Conservation (phyloP, 2,329 filamentous ascomycete genomes). For the Bipolaris victoriae region DNA sequence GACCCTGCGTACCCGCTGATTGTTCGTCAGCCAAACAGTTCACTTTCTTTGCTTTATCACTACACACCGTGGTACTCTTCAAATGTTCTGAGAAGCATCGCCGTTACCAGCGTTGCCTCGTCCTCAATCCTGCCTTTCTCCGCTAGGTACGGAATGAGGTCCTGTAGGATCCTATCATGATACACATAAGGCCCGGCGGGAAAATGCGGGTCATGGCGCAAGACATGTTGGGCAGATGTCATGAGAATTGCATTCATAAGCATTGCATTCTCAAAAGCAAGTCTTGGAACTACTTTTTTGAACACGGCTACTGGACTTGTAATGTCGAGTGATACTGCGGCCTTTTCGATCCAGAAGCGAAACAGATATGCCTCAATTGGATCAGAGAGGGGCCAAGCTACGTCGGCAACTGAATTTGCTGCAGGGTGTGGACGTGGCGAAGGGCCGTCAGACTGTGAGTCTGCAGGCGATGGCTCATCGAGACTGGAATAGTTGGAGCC, state of each 20-base stretch:
- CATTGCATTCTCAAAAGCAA: slow-evolving; percentile 46
- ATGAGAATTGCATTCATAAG: slow-evolving; percentile 51
- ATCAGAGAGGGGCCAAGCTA: slow-evolving; percentile 17
- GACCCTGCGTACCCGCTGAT: slow-evolving; percentile 27
- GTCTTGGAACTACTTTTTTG: slow-evolving; percentile 15
- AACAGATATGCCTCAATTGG: slow-evolving; percentile 23
- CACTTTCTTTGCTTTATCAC: neutral
- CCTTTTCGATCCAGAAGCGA: slow-evolving; percentile 24
- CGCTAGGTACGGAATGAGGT: slow-evolving; percentile 25
- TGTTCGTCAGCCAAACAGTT: slow-evolving; percentile 7
- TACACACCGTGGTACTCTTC: slow-evolving; percentile 28
- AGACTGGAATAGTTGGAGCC: slow-evolving; percentile 17
- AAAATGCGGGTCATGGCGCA: slow-evolving; percentile 26
- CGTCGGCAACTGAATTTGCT: neutral
- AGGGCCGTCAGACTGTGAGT: slow-evolving; percentile 10
- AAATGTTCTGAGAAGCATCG: slow-evolving; percentile 26
- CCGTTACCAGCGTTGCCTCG: slow-evolving; percentile 25
- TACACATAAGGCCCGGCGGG: slow-evolving; percentile 23
- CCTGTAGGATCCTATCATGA: slow-evolving; percentile 24
- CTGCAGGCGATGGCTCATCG: slow-evolving; percentile 8
- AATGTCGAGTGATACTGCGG: slow-evolving; percentile 20
- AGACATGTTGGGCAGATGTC: slow-evolving; percentile 49
- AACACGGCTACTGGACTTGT: slow-evolving; percentile 22
- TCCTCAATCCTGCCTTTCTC: slow-evolving; percentile 24
- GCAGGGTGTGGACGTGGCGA: neutral